phyloP scores from a whole-genome alignment of 805 yeast species.

The Candida sithepensis region DNA sequence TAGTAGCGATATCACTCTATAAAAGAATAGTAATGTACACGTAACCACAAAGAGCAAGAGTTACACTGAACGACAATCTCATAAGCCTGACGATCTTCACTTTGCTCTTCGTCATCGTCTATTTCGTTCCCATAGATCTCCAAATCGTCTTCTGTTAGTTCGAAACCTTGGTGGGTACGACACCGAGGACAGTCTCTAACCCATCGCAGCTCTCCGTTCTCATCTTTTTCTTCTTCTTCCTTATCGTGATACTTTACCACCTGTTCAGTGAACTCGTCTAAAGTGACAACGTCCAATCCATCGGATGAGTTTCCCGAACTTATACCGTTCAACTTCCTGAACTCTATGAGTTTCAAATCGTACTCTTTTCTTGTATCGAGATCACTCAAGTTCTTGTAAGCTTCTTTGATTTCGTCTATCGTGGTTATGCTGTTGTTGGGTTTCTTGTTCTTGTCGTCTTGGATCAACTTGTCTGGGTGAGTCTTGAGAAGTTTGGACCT shows the following conservation, averaged over 20 bases:
- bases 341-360: conserved; percentile 41
- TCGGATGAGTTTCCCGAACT: conserved; percentile 44
- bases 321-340: conserved; percentile 35
- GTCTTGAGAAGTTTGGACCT: conserved; percentile 49
- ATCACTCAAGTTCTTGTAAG: conserved; percentile 57
- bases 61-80: conserved; percentile 76
- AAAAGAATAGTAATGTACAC: conserved; percentile 52
- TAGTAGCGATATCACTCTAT: neutral
- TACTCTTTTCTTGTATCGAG: conserved; percentile 41
- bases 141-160: conserved; percentile 58
- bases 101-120: conserved; percentile 38
- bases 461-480: conserved; percentile 74
- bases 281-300: conserved; percentile 63
- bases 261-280: conserved; percentile 50
- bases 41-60: conserved; percentile 84
- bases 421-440: neutral
- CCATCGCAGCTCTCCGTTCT: conserved; percentile 36
- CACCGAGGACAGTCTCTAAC: conserved; percentile 67
- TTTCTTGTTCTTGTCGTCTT: conserved; percentile 24
- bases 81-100: conserved; percentile 23
- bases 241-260: conserved; percentile 4
- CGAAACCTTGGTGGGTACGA: conserved; percentile 47
- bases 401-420: conserved; percentile 49
- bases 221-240: conserved; percentile 36
- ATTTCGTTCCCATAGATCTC: conserved; percentile 42